Evolutionary conservation across 352 stramenopile species (phyloP), one percentile per base, ranked within the genome.

Genomic region (Elongisporangium prolatum): DNA sequence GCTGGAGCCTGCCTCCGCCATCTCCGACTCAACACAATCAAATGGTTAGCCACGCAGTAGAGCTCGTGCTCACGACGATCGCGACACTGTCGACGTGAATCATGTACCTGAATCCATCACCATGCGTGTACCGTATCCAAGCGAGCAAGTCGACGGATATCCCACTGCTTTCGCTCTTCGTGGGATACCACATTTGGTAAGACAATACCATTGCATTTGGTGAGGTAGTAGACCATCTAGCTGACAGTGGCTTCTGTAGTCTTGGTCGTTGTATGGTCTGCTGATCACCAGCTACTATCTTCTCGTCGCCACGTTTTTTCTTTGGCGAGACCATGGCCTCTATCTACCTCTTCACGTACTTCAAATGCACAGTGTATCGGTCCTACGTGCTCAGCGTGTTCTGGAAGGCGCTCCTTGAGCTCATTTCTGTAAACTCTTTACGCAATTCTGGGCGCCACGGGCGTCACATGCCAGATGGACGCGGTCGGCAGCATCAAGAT

Each of bases 161-260:
- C 21, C 66, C 63, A 13, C 7, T 74, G 16, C 44, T 74, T 16
- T 20, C 53, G 9, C 13, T 74, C 52, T 48, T 67, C 1, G n/a
- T 74, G 37, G 59, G 67, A 50, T 71, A 65, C 59, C 67, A 74
- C 54, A 51, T 68, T 17, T 71, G 67, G 67, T 74, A 62, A n/a
- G 56, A n/a, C n/a, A 47, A n/a, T 14, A 4, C 21, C 51, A 50
- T 40, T 57, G 14, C 3, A n/a, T 7, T 25, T 21, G 40, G 18
- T 22, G 21, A 14, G n/a, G 17, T 51, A 56, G 17, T 44, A 17
- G 20, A 3, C 21, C 17, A n/a, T 25, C 3, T 20, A 6, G 16
- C 21, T 49, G 18, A 56, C 28, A 40, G 5, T 40, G 9, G 28
- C 8, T 40, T 17, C 21, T 51, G 4, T 9, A n/a, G 1, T 10